phyloP scores from a whole-genome alignment of 768 basidiomycete genomes.

The Termitomyces sp. region DNA sequence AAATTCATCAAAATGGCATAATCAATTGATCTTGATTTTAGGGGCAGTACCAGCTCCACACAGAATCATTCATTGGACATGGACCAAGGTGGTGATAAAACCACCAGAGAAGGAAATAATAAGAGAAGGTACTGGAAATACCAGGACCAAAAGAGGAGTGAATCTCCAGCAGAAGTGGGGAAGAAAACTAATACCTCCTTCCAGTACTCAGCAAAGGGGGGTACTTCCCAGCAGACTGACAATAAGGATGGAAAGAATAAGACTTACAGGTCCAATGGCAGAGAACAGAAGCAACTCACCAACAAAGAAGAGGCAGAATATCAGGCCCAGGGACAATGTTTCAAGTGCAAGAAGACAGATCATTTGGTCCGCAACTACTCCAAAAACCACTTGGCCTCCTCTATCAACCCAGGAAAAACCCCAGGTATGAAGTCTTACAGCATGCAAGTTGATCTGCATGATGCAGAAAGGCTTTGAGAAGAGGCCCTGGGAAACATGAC shows the following conservation, averaged over 20 bases:
- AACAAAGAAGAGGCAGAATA: background rate
- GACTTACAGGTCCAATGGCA: too few species aligned
- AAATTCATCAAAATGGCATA: background rate
- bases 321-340: background rate
- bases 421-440: background rate
- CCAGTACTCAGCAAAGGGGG: background rate
- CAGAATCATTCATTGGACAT: accelerated
- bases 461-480: background rate
- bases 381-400: background rate
- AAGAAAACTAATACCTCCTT: background rate
- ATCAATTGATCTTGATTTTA: background rate
- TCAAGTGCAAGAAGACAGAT: background rate
- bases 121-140: too few species aligned
- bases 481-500: background rate
- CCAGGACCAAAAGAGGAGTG: background rate
- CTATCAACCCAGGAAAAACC: background rate
- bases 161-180: background rate
- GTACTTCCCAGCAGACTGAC: background rate
- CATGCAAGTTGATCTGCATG: background rate
- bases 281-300: background rate
- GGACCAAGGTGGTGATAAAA: too few species aligned
- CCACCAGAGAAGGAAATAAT: too few species aligned
- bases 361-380: background rate
- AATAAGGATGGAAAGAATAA: background rate
- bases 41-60: background rate